Conservation (phyloP, 2,329 filamentous ascomycete genomes). For the Diaporthe humulicola region DNA sequence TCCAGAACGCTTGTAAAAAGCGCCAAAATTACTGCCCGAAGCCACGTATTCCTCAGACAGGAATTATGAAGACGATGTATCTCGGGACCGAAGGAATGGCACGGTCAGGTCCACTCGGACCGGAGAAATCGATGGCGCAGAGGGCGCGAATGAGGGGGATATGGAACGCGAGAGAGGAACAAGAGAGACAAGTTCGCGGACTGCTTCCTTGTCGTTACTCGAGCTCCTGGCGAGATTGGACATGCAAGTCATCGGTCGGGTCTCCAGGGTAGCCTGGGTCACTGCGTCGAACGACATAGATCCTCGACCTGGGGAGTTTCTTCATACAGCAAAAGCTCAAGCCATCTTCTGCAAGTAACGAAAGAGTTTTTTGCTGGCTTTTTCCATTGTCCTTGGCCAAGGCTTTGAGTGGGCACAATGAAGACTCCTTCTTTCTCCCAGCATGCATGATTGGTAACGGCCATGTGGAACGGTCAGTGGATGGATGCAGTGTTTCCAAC, state of each 20-base stretch:
- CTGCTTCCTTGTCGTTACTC: background rate
- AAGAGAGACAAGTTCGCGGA: background rate
- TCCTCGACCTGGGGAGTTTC: background rate
- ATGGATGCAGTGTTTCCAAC: background rate
- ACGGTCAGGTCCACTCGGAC: background rate
- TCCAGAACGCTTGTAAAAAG: background rate
- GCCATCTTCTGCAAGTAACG: background rate
- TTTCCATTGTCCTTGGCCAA: background rate
- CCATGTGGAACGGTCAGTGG: background rate
- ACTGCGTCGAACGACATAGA: background rate
- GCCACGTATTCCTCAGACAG: background rate
- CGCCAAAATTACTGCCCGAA: background rate
- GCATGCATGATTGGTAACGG: background rate
- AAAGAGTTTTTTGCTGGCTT: background rate
- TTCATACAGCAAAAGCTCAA: background rate
- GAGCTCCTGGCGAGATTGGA: background rate
- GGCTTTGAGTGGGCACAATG: background rate
- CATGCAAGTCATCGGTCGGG: background rate
- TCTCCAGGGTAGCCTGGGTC: background rate
- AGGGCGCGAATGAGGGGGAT: background rate
- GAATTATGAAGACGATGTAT: background rate
- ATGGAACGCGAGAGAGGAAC: background rate
- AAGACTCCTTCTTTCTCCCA: background rate
- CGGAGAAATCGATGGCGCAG: background rate
- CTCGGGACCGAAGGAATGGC: conserved; percentile 30